phyloP scores from a whole-genome alignment of 345 rosid species.

The Stellera chamaejasme region DNA sequence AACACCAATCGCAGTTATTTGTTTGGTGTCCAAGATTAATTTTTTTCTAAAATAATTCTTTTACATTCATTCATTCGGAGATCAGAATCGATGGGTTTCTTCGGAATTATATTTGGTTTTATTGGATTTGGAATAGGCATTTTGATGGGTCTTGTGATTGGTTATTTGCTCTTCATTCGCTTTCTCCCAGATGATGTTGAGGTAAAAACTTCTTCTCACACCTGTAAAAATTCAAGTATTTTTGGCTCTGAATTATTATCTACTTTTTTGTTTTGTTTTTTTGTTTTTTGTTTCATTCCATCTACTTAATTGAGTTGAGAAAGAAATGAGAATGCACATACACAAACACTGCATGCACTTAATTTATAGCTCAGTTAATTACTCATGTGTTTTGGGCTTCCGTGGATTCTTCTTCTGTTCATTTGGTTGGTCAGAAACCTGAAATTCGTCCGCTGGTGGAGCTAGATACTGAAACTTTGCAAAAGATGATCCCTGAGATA shows the following conservation, averaged over 20 bases:
- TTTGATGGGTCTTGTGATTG: conserved; percentile 56
- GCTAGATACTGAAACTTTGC: conserved; percentile 60
- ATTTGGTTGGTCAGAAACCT: conserved; percentile 47
- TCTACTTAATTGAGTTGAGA: no score
- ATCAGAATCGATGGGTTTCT: conserved; percentile 43
- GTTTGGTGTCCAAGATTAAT: no score
- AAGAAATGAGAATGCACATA: background rate
- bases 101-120: conserved; percentile 61
- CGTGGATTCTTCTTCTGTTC: background rate
- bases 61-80: no score
- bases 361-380: background rate
- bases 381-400: no score
- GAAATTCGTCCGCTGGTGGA: conserved; percentile 45
- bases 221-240: no score
- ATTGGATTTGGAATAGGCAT: conserved; percentile 77
- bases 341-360: background rate
- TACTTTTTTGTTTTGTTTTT: no score
- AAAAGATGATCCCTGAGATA: conserved; percentile 73
- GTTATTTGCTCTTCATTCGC: conserved; percentile 65
- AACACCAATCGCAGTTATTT: no score
- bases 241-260: background rate
- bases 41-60: no score
- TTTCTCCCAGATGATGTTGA: conserved; percentile 57
- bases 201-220: conserved; percentile 22
- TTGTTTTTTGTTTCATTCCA: background rate